Evolutionary conservation across 371 early-diverging fungal species (phyloP).

Genomic region (Dichotomocladium elegans): DNA sequence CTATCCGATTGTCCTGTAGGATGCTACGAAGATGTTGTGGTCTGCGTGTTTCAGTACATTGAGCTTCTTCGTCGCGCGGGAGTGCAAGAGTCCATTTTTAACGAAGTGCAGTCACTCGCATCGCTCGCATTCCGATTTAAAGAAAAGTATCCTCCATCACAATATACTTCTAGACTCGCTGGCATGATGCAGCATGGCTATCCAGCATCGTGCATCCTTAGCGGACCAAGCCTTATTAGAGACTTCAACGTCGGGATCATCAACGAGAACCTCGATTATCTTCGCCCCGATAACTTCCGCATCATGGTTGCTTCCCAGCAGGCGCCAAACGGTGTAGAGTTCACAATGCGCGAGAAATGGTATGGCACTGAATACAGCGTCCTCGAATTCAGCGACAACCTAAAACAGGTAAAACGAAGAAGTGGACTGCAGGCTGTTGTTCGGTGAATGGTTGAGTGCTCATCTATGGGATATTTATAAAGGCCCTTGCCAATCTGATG

Average conservation of each 20-base stretch:
- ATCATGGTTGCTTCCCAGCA: slow-evolving; percentile 42
- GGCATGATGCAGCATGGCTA: slow-evolving; percentile 65
- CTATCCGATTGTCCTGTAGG: slow-evolving; percentile 30
- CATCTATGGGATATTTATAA: slow-evolving; percentile 1
- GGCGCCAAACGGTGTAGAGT: slow-evolving; percentile 43
- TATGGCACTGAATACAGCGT: slow-evolving; percentile 85
- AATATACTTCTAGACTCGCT: slow-evolving; percentile 58
- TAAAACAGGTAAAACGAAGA: slow-evolving; percentile 50
- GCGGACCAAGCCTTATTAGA: slow-evolving; percentile 65
- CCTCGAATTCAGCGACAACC: slow-evolving; percentile 47
- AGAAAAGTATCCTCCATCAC: slow-evolving; percentile 70
- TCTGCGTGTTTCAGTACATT: slow-evolving; percentile 85
- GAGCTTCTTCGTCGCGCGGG: slow-evolving; percentile 67
- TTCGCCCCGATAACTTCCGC: slow-evolving; percentile 71
- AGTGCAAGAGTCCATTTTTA: slow-evolving; percentile 72
- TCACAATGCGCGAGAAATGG: slow-evolving; percentile 62
- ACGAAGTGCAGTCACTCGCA: slow-evolving; percentile 70
- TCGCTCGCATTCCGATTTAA: slow-evolving; percentile 77
- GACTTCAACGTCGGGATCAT: slow-evolving; percentile 63
- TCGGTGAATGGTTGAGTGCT: too few species aligned
- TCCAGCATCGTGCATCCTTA: slow-evolving; percentile 64
- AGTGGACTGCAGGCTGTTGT: not conserved
- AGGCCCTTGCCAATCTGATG: slow-evolving; percentile 47
- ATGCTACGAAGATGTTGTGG: slow-evolving; percentile 73
- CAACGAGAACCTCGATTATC: slow-evolving; percentile 48